Evolutionary conservation across 73 alveolate genomes (phyloP), one percentile per base, ranked within the genome.

Genomic region (Paraurostyla sp.): DNA sequence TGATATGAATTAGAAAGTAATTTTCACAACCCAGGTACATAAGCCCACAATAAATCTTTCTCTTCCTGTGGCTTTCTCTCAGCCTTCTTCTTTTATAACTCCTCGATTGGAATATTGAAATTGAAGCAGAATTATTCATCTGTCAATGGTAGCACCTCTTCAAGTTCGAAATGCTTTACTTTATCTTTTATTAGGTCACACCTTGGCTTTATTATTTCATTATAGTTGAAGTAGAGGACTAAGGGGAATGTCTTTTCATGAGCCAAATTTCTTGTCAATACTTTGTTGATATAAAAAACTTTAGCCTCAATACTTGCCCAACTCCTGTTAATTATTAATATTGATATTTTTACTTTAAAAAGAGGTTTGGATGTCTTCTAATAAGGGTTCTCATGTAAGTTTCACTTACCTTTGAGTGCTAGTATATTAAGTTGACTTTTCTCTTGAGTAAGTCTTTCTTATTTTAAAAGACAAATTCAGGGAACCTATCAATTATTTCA

Each of bases 301-400:
- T 78, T 78, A 23, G 89, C 89, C 20, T 78, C 89, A 32, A 78
- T 32, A 54, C 89, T 78, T 15, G 89, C 76, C 89, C 89, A 78
- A 50, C 60, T 36, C 30, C 69, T 52, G 23, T 9, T 18, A 52
- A 52, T 13, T 20, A 52, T 52, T 13, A 9, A 13, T 52, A 52
- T 20, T 52, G 11, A 9, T 9, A 9, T 18, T 18, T 9, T 62
- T 27, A 69, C 62, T 78, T 78, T 3, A 54, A n/a, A 60, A 78
- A 54, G 35, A 78, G 9, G 9, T 78, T 78, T 16, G 89, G 89
- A 54, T 78, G 89, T 6, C 89, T 20, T 36, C 58, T 50, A 23
- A 78, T 78, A 20, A 78, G 6, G 27, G 40, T 52, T 50, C 89
- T 50, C 7, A 78, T 50, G 52, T 50, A 78, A 22, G 49, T 51